Base-by-base conservation (phyloP, 2,329 filamentous ascomycete genomes). In the Hymenoscyphus repandus region DNA sequence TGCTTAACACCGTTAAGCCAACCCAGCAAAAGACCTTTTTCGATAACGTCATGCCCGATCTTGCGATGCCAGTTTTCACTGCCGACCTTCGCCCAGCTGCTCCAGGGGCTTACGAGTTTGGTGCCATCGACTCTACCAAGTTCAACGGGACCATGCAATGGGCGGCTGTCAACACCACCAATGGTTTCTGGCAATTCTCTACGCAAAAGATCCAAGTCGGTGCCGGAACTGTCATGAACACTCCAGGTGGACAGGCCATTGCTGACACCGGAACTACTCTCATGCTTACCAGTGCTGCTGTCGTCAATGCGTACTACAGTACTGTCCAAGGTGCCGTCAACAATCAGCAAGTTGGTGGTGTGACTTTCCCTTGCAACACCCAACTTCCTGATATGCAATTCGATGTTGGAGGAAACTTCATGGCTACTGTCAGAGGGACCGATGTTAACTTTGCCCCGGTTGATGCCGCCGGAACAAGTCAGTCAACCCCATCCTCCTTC, bases 181-280 rank as follows among this genome's bases (percentile, higher is more conserved):
- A 75, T 13, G 77, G 77, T 27, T 82, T 75, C 70, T 83, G 79
- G 79, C 69, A 74, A 50, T 79, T 81, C 53, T 74, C 78, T 53
- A 72, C 71, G 48, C 74, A 74, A 55, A 69, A 72, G 39, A 67
- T 72, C 52, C 69, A 73, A 40, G 69, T 78, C 57, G 73, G 65
- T 50, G 55, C 49, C 2, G 66, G 62, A 18, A 85, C 78, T 86
- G 71, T 73, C 34, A 75, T 80, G 50, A 70, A 74, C 31, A 79
- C 82, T 68, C 79, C 82, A 68, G 83, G 83, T 54, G 62, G 59
- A 6, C 60, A 64, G 45, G 65, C 64, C 75, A 70, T 72, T 39
- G 68, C 66, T 53, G 71, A 73, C 57, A 73, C 71, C 17, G 71
- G 70, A 58, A 72, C 71, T 32, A 71, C 70, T 4, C 68, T 74